These are phyloP conservation scores for Mycena indigotica DNA, from an alignment of 768 basidiomycete species.

Conservation along the genomic window DNA sequence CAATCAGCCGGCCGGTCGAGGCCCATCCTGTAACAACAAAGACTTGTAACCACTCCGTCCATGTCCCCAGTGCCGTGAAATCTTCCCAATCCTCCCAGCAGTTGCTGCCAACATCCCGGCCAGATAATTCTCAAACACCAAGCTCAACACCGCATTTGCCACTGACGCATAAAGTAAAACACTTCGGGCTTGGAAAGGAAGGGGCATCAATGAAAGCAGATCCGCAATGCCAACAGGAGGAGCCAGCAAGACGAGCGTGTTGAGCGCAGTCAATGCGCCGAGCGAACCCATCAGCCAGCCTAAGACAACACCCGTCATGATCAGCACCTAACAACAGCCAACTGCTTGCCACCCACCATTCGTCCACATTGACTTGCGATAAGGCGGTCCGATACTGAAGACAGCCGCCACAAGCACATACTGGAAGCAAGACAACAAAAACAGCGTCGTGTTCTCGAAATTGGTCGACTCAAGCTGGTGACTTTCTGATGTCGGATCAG, in stretches of 20 bases:
- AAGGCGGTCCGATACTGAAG: slow-evolving; percentile 97
- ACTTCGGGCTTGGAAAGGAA: slow-evolving; percentile 69
- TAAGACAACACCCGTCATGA: slow-evolving; percentile 32
- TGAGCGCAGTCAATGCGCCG: slow-evolving; percentile 67
- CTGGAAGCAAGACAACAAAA: slow-evolving; percentile 96
- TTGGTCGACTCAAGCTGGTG: slow-evolving; percentile 82
- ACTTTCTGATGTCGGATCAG: slow-evolving; percentile 47
- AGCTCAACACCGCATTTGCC: slow-evolving; percentile 70
- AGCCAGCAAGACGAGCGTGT: slow-evolving; percentile 71
- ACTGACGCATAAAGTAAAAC: slow-evolving; percentile 68
- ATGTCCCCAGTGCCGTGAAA: slow-evolving; percentile 74
- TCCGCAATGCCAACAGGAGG: slow-evolving; percentile 62
- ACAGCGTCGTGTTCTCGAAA: slow-evolving; percentile 90
- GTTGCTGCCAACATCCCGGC: slow-evolving; percentile 56
- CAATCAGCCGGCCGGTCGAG: slow-evolving; percentile 5
- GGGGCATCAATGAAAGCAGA: slow-evolving; percentile 74
- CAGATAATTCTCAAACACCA: slow-evolving; percentile 79
- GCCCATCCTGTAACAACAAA: slow-evolving; percentile 61
- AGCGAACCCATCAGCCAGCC: slow-evolving; percentile 84
- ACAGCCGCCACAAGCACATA: slow-evolving; percentile 96
- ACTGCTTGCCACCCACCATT: slow-evolving; percentile 62
- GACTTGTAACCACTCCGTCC: slow-evolving; percentile 80
- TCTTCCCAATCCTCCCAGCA: slow-evolving; percentile 64
- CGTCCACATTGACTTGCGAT: slow-evolving; percentile 92
- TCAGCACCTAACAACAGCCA: neutral